Conservation (phyloP, 805 yeast species). For the Saccharomycopsis guyanensis region DNA sequence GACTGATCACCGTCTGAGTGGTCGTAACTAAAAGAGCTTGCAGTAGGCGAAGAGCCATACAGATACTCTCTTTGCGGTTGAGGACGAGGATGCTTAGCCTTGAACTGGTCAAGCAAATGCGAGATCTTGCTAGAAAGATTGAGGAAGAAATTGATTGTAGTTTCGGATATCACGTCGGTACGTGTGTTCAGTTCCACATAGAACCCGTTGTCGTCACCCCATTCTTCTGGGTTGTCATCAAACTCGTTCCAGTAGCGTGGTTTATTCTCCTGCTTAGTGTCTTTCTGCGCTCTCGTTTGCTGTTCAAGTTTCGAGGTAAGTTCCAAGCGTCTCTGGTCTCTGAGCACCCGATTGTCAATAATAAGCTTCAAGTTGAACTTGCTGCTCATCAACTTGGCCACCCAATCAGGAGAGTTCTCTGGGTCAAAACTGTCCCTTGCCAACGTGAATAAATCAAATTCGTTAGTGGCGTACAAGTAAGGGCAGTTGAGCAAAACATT, state of each 20-base stretch:
- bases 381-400: constrained; percentile 8
- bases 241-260: constrained; percentile 21
- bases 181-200: constrained; percentile 6
- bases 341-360: constrained; percentile 11
- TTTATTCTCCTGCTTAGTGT: not conserved
- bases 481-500: constrained; percentile 8
- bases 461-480: constrained; percentile 11
- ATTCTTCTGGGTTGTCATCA: constrained; percentile 20
- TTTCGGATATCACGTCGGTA: constrained; percentile 11
- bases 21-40: not conserved
- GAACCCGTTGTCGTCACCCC: constrained; percentile 10
- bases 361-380: constrained; percentile 14
- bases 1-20: not conserved
- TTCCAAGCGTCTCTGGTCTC: constrained; percentile 10
- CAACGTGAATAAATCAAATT: not conserved
- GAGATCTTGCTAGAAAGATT: constrained; percentile 2
- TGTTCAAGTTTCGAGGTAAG: constrained; percentile 13
- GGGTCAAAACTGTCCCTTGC: not conserved
- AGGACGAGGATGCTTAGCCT: not conserved
- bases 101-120: not conserved
- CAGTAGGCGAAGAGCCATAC: not conserved
- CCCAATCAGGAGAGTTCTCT: constrained; percentile 9
- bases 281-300: not conserved
- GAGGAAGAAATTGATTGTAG: constrained; percentile 12
- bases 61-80: not conserved